Conservation (phyloP, 2,329 filamentous ascomycete genomes). For the Neonectria ditissima region DNA sequence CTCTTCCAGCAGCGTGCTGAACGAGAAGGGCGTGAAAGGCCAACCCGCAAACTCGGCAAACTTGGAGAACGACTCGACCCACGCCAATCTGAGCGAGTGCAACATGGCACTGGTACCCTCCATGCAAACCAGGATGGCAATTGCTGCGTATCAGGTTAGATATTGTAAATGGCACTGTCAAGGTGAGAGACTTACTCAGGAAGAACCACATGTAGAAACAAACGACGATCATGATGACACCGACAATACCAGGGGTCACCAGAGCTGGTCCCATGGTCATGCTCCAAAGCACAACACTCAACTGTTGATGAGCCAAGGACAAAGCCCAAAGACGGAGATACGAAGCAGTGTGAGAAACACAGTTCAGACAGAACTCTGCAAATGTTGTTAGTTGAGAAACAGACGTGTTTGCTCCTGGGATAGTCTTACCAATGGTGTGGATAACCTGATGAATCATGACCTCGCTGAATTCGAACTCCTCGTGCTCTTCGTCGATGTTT, state of each 20-base stretch:
- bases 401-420: background rate
- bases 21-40: constrained; percentile 90
- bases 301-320: constrained; percentile 96
- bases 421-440: constrained; percentile 88
- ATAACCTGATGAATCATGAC: constrained; percentile 99
- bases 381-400: constrained; percentile 44
- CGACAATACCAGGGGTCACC: constrained; percentile 70
- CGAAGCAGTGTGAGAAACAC: constrained; percentile 97
- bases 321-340: constrained; percentile 98
- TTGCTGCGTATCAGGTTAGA: constrained; percentile 51
- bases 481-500: constrained; percentile 86
- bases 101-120: constrained; percentile 97
- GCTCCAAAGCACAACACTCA: constrained; percentile 93
- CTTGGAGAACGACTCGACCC: constrained; percentile 98
- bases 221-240: constrained; percentile 83
- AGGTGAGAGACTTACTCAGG: constrained; percentile 63
- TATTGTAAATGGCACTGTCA: background rate
- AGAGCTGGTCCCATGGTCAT: constrained; percentile 93
- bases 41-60: constrained; percentile 93
- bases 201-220: constrained; percentile 93
- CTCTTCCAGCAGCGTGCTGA: constrained; percentile 85
- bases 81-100: constrained; percentile 90
- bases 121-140: constrained; percentile 86
- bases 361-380: constrained; percentile 97
- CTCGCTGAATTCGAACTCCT: constrained; percentile 97